Percentiles rank a stretch among this genome's conserved stretches.
phyloP scores from a whole-genome alignment of 129 eudicot genomes.

The Flaveria brownii region DNA sequence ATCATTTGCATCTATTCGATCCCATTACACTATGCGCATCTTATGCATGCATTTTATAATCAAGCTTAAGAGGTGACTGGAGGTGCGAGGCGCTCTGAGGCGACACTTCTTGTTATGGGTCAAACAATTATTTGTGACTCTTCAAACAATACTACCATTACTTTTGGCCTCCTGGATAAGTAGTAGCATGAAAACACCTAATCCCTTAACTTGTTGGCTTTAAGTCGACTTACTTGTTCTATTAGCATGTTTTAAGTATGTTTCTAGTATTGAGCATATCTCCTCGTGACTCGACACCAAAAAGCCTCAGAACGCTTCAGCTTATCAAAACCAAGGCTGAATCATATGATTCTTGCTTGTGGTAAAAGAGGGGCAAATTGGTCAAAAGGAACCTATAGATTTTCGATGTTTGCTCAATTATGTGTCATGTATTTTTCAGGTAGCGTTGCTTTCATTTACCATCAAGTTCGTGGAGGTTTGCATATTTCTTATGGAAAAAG shows the following conservation, averaged over 20 bases:
- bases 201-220: no score
- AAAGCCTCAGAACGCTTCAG: neutral
- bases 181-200: no score
- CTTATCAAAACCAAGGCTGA: neutral
- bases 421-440: conserved; percentile 39
- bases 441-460: conserved; percentile 25
- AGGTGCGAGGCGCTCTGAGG: no score
- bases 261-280: neutral
- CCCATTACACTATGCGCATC: no score
- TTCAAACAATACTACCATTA: no score
- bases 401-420: conserved; percentile 22
- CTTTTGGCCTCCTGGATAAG: no score
- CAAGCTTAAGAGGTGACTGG: no score
- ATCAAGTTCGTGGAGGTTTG: conserved; percentile 28
- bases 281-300: neutral
- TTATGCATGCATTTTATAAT: no score
- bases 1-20: no score
- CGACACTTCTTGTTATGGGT: no score
- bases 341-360: neutral
- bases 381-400: conserved; percentile 19
- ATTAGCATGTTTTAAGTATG: neutral
- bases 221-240: no score
- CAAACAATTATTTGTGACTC: no score
- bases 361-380: conserved; percentile 14
- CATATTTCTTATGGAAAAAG: conserved; percentile 36